A percentile compares a stretch with the other conserved stretches of the same genome.
These are phyloP conservation scores for Russula lepida DNA, from an alignment of 768 basidiomycete species.

Conservation along the genomic window DNA sequence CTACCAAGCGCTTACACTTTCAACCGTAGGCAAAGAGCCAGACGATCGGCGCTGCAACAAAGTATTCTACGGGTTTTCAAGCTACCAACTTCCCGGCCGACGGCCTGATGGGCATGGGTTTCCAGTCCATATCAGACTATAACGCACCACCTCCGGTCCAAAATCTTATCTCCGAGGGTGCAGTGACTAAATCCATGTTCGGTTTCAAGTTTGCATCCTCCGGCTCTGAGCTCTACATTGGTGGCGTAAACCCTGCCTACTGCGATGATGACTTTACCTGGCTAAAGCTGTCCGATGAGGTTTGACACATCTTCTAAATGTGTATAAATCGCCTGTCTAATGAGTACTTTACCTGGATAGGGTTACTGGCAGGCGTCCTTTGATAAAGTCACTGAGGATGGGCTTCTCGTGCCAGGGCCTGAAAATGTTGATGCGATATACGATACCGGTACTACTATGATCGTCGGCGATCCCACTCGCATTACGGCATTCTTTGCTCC, in stretches of 20 bases:
- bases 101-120: slow-evolving; percentile 38
- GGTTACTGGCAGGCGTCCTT: slow-evolving; percentile 22
- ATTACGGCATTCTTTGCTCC: slow-evolving; percentile 12
- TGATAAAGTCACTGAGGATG: slow-evolving; percentile 1
- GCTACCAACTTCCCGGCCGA: slow-evolving; percentile 29
- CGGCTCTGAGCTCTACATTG: slow-evolving; percentile 21
- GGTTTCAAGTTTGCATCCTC: slow-evolving; percentile 38
- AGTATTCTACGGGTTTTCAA: slow-evolving; percentile 31
- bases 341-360: background rate
- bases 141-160: slow-evolving; percentile 28
- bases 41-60: slow-evolving; percentile 37
- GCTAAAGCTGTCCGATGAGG: background rate
- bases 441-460: slow-evolving; percentile 23
- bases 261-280: slow-evolving; percentile 2
- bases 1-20: background rate
- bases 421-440: slow-evolving; percentile 11
- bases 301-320: background rate
- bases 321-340: background rate
- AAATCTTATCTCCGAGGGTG: slow-evolving; percentile 34
- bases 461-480: slow-evolving; percentile 16
- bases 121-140: slow-evolving; percentile 24
- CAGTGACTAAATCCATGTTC: slow-evolving; percentile 33
- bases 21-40: slow-evolving; percentile 28
- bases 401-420: background rate
- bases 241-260: background rate